A percentile compares a stretch with the other conserved stretches of the same genome.
These are phyloP conservation scores for Alternaria rosae DNA, from an alignment of 2,329 filamentous ascomycete species.

Conservation along the genomic window DNA sequence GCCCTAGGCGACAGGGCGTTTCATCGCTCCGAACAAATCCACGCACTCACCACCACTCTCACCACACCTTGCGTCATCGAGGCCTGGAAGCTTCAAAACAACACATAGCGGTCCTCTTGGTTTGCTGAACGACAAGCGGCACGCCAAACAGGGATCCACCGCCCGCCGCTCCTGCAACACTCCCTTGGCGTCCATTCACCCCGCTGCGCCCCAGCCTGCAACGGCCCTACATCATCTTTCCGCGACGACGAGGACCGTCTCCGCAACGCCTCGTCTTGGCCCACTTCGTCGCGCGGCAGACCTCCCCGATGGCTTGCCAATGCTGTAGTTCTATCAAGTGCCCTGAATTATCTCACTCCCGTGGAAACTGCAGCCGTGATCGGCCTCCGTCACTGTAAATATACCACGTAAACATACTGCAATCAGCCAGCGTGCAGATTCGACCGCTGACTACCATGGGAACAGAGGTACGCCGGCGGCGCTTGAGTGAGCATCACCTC, in stretches of 20 bases:
- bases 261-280: conserved; percentile 1
- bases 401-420: not conserved
- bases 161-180: not conserved
- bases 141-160: conserved; percentile 6
- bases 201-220: not conserved
- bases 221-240: conserved; percentile 10
- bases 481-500: not conserved
- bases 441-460: not conserved
- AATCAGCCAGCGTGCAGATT: not conserved
- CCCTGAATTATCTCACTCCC: not conserved
- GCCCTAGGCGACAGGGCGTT: conserved; percentile 23
- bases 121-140: conserved; percentile 15
- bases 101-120: not conserved
- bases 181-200: conserved; percentile 1
- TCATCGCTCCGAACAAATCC: conserved; percentile 31
- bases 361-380: not conserved
- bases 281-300: not conserved
- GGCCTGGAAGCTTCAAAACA: conserved; percentile 3
- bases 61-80: conserved; percentile 24
- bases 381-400: not conserved
- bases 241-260: conserved; percentile 6
- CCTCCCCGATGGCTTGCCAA: not conserved
- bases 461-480: not conserved
- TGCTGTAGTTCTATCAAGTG: not conserved
- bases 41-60: conserved; percentile 1